Conservation (phyloP, 2,329 filamentous ascomycete genomes). For the Fusarium hostae region DNA sequence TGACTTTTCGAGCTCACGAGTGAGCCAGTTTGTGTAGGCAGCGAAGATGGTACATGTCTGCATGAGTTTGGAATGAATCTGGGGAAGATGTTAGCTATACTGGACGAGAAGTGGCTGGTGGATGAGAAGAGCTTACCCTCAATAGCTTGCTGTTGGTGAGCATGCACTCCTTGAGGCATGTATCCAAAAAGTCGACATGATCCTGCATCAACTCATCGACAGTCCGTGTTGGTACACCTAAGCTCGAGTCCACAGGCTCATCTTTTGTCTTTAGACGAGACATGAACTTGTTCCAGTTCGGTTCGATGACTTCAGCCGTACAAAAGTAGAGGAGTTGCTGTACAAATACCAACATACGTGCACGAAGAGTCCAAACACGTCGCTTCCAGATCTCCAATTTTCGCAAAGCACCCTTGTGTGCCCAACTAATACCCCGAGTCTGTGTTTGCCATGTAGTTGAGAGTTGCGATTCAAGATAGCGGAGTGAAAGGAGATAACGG, state of each 20-base stretch:
- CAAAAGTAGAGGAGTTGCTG: conserved; percentile 98
- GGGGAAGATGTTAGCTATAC: conserved; percentile 17
- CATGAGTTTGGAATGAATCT: conserved; percentile 98
- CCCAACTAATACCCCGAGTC: conserved; percentile 83
- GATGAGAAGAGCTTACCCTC: conserved; percentile 67
- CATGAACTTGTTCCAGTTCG: conserved; percentile 96
- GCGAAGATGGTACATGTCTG: conserved; percentile 96
- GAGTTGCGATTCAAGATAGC: conserved; percentile 88
- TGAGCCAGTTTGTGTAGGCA: conserved; percentile 86
- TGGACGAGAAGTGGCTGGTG: neutral
- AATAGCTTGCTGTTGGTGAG: conserved; percentile 95
- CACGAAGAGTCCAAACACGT: conserved; percentile 88
- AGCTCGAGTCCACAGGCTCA: conserved; percentile 46
- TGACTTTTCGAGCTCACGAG: conserved; percentile 83
- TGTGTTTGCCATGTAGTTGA: conserved; percentile 92
- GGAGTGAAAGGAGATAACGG: conserved; percentile 88
- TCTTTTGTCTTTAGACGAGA: conserved; percentile 77
- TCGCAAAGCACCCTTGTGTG: conserved; percentile 77
- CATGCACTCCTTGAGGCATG: conserved; percentile 99
- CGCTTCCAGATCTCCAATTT: conserved; percentile 92
- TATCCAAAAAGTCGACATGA: conserved; percentile 97
- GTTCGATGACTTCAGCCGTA: conserved; percentile 96
- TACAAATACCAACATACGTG: conserved; percentile 95
- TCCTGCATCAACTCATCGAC: conserved; percentile 99
- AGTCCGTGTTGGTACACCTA: conserved; percentile 67